These are phyloP conservation scores for Termitomyces sp. DNA, from an alignment of 1,284 basidiomycete genomes.

Conservation along the genomic window DNA sequence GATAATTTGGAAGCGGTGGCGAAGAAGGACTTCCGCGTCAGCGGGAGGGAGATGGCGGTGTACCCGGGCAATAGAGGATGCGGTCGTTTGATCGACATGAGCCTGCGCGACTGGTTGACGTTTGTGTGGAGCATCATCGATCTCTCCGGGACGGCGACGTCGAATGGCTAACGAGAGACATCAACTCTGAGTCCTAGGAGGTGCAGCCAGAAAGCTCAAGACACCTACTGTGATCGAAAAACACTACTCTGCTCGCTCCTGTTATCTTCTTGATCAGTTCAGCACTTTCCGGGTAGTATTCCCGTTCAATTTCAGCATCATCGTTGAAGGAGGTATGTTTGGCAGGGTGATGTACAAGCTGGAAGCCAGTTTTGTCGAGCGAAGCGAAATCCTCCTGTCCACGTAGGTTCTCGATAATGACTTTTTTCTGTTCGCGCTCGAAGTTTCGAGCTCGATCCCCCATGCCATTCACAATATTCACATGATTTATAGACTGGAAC, in stretches of 20 bases:
- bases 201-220: neutral
- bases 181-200: constrained; percentile 2
- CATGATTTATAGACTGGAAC: constrained; percentile 24
- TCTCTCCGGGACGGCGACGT: constrained; percentile 31
- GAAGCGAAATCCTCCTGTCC: constrained; percentile 43
- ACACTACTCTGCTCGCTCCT: constrained; percentile 51
- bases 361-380: constrained; percentile 55
- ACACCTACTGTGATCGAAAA: constrained; percentile 61
- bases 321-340: constrained; percentile 40
- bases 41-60: constrained; percentile 43
- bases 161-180: constrained; percentile 32
- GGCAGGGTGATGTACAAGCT: constrained; percentile 37
- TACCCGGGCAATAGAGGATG: constrained; percentile 45
- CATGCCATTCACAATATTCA: constrained; percentile 22
- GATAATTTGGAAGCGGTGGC: constrained; percentile 63
- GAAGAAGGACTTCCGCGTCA: constrained; percentile 40
- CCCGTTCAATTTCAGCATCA: constrained; percentile 43
- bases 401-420: constrained; percentile 51
- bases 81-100: constrained; percentile 57
- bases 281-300: constrained; percentile 58
- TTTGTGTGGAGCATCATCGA: constrained; percentile 31
- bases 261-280: constrained; percentile 56
- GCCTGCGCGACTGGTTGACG: constrained; percentile 44
- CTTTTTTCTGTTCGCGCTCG: constrained; percentile 20
- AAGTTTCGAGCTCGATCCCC: constrained; percentile 25